Evolutionary conservation across 2,329 filamentous ascomycete species (phyloP), one percentile per base, ranked within the genome.

Genomic region (Diaporthe batatas): DNA sequence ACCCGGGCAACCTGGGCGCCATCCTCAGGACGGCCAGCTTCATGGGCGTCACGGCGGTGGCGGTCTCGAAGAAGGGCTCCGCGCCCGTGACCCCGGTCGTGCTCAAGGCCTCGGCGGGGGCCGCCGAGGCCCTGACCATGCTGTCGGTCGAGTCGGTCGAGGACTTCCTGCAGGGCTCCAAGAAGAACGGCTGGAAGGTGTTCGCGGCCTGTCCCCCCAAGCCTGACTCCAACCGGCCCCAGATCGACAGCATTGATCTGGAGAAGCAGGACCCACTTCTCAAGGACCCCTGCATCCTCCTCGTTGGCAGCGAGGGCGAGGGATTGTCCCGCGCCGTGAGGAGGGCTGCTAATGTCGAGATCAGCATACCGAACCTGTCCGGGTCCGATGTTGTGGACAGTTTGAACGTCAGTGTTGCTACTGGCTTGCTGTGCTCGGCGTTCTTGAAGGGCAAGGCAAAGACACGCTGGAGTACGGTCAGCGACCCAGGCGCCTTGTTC

Each of bases 321-420:
- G 95, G 95, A 1, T 82, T 98, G 58, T 85, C 89, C n/a, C 85
- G 86, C 68, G 86, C 88, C 72, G 82, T 96, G 74, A 90, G 89
- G 76, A 89, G 88, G 54, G 86, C 89, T 72, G 92, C 93, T 0
- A 90, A 97, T 76, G 86, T 85, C 39, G 86, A 91, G 76, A 77
- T 92, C 6, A 89, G 91, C 8, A 94, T 99, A 70, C 87, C 87
- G 76, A 89, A 81, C 81, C 88, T 81, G 81, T 83, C 76, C 76
- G 87, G 82, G 54, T 84, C 79, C 75, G 85, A 78, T 80, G 91
- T 76, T 80, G 91, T 99, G 3, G 96, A 98, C 82, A 98, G 95
- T 81, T 83, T 99, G 80, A 98, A 99, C 80, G 96, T 98, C 51
- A 94, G 94, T 79, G 95, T 97, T 25, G 96, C 96, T 1, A 91